Base-by-base conservation (phyloP, 306 rosid species). In the Sindora glabra region DNA sequence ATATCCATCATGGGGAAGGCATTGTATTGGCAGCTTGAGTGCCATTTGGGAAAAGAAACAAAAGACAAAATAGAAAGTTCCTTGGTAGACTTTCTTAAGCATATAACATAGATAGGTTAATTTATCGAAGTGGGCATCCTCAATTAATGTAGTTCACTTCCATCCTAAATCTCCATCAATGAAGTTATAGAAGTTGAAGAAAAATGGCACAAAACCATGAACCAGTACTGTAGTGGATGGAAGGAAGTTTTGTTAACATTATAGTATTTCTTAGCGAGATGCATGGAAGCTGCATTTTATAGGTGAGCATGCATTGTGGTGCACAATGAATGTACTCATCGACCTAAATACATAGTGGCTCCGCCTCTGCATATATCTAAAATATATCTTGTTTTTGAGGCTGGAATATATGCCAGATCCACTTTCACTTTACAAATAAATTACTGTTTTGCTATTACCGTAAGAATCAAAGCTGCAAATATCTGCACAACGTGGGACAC, bases 201-300 rank as follows among this genome's bases (percentile, higher is more conserved):
- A n/a, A n/a, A n/a, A n/a, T n/a, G n/a, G n/a, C n/a, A n/a, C n/a
- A n/a, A n/a, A n/a, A n/a, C n/a, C n/a, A n/a, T n/a, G n/a, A n/a
- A n/a, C n/a, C n/a, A n/a, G n/a, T n/a, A n/a, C n/a, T n/a, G n/a
- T n/a, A n/a, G n/a, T n/a, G n/a, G n/a, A n/a, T n/a, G n/a, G n/a
- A n/a, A n/a, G n/a, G n/a, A n/a, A n/a, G n/a, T n/a, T n/a, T n/a
- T n/a, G n/a, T n/a, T n/a, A n/a, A n/a, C n/a, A n/a, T n/a, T n/a
- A n/a, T n/a, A n/a, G n/a, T n/a, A n/a, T n/a, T n/a, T n/a, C n/a
- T n/a, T n/a, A n/a, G n/a, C 61, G 73, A 77, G 68, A 34, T 33
- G 81, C 74, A 83, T 73, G 79, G 71, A 70, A 47, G 61, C 58
- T 85, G 71, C 75, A 82, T 69, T 68, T 71, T 70, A 79, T 65